Evolutionary conservation across 2,329 filamentous ascomycete genomes (phyloP).

Genomic region (Orbilia blumenaviensis): DNA sequence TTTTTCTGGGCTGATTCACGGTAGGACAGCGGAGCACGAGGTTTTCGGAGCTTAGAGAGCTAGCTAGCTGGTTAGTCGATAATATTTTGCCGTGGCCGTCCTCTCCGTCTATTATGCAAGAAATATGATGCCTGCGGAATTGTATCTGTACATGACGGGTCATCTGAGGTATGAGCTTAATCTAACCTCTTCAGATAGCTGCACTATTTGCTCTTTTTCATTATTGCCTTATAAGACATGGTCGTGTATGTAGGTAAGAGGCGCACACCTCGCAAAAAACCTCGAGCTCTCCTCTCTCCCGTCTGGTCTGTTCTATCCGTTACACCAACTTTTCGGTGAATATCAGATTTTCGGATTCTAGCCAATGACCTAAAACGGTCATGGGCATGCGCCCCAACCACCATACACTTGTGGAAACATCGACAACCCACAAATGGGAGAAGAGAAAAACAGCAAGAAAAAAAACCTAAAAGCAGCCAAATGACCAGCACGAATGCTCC

Average conservation of each 20-base stretch:
- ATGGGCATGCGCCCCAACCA: background rate
- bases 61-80: background rate
- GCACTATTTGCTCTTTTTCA: background rate
- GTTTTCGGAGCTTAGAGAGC: too few species aligned
- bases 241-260: too few species aligned
- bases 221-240: background rate
- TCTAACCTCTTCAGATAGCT: conserved; percentile 38
- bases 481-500: conserved; percentile 8
- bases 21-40: background rate
- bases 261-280: too few species aligned
- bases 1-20: background rate
- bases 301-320: too few species aligned
- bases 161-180: conserved; percentile 31
- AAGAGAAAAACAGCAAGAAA: too few species aligned
- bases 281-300: background rate
- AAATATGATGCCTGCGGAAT: background rate
- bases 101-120: conserved; percentile 1
- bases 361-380: background rate
- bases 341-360: background rate
- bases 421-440: background rate
- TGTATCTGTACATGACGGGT: background rate
- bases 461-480: background rate
- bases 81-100: background rate
- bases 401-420: background rate
- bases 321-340: conserved; percentile 3